Conservation (phyloP, 805 yeast species). For the Teunomyces kruisii region DNA sequence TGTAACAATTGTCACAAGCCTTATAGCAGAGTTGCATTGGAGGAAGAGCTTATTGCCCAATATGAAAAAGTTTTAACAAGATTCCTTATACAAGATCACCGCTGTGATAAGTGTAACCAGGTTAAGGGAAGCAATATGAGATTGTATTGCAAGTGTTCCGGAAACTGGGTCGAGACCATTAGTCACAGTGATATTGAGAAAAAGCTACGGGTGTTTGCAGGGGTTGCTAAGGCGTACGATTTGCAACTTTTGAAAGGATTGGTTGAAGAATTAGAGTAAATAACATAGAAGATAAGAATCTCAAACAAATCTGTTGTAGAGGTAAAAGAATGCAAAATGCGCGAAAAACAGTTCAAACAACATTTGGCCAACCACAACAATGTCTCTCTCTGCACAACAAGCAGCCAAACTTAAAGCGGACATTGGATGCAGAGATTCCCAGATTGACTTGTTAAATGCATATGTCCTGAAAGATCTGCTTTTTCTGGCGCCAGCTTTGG, state of each 20-base stretch:
- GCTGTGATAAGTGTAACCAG: slow-evolving; percentile 73
- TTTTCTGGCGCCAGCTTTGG: slow-evolving; percentile 33
- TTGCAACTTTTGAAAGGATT: slow-evolving; percentile 51
- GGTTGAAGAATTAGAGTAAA: slow-evolving; percentile 23
- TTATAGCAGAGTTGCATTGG: slow-evolving; percentile 67
- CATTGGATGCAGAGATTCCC: slow-evolving; percentile 31
- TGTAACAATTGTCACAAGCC: slow-evolving; percentile 67
- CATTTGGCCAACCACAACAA: neutral
- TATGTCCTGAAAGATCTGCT: slow-evolving; percentile 30
- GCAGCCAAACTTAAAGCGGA: slow-evolving; percentile 5
- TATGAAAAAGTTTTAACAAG: slow-evolving; percentile 53
- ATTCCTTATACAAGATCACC: slow-evolving; percentile 76
- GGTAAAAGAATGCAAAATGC: slow-evolving; percentile 1
- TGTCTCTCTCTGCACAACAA: neutral
- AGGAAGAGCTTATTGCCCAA: slow-evolving; percentile 74
- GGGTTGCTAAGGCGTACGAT: slow-evolving; percentile 60
- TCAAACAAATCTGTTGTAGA: neutral
- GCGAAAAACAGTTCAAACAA: neutral
- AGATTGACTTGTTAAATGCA: slow-evolving; percentile 34
- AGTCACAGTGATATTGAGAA: slow-evolving; percentile 43
- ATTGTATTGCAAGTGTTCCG: slow-evolving; percentile 83
- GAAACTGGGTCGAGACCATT: slow-evolving; percentile 69
- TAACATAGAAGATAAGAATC: neutral
- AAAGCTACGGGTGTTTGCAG: slow-evolving; percentile 49
- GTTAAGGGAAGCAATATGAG: slow-evolving; percentile 69